Evolutionary conservation across 177 flowering plant genomes (phyloP).

Genomic region (Vitis hybrid): DNA sequence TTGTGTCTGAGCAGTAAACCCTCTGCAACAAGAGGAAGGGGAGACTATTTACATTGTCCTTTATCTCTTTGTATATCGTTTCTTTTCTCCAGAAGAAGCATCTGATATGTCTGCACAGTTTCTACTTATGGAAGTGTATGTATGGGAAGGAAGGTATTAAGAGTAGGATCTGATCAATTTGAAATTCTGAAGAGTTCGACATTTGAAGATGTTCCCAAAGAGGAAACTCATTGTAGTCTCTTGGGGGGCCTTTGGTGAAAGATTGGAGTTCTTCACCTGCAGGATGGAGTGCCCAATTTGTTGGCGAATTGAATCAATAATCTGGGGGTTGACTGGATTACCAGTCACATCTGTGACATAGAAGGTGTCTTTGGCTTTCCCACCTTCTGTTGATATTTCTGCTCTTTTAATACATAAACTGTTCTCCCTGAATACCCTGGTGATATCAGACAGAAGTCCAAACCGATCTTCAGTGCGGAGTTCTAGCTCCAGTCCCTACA

Average conservation of each 20-base stretch:
- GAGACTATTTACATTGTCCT: slow-evolving; percentile 4
- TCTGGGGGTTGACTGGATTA: slow-evolving; percentile 64
- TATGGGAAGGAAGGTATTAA: slow-evolving; percentile 9
- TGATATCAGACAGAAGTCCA: slow-evolving; percentile 87
- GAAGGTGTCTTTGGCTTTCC: slow-evolving; percentile 70
- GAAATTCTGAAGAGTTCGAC: slow-evolving; percentile 44
- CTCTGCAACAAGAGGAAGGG: background rate
- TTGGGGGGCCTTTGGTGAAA: slow-evolving; percentile 34
- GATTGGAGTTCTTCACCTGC: slow-evolving; percentile 45
- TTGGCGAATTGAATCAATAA: slow-evolving; percentile 58
- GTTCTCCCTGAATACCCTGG: slow-evolving; percentile 81
- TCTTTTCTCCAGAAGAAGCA: background rate
- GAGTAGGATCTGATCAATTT: slow-evolving; percentile 56
- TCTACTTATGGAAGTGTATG: slow-evolving; percentile 6
- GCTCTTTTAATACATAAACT: slow-evolving; percentile 71
- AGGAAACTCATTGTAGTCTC: slow-evolving; percentile 52
- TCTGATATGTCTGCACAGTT: slow-evolving; percentile 18
- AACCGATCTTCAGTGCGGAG: slow-evolving; percentile 64
- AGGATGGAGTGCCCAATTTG: slow-evolving; percentile 58
- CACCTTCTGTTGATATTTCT: slow-evolving; percentile 65
- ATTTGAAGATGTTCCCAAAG: slow-evolving; percentile 61
- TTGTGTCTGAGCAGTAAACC: background rate
- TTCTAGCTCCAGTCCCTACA: slow-evolving; percentile 79
- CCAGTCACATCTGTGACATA: slow-evolving; percentile 79
- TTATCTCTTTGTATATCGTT: background rate